Evolutionary conservation across 1,284 basidiomycete genomes (phyloP), one percentile per base, ranked within the genome.

Genomic region (Wolfiporia cocos): DNA sequence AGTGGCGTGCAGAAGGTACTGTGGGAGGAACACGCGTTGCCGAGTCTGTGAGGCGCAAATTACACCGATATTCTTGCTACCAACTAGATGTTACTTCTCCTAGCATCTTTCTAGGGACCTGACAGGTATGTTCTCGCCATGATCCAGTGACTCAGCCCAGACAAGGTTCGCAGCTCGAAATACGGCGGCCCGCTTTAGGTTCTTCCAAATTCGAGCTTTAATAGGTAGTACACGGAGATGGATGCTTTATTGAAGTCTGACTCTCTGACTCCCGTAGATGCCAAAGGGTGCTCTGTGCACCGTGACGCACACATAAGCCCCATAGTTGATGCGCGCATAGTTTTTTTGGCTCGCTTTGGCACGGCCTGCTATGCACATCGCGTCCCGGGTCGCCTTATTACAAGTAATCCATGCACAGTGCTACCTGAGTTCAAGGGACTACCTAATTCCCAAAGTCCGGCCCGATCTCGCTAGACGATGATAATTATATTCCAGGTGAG

Each of bases 261-360:
- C 34, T 29, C 28, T n/a, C 10, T n/a, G 28, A 29, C 31, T 37
- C 14, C 31, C 14, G n/a, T 18, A 18, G 82, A 85, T 86, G 80
- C 84, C 84, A 6, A 87, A 86, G 58, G 84, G 84, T 34, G 82
- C 71, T 0, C 66, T 86, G 4, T n/a, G n/a, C n/a, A n/a, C n/a
- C 65, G 86, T n/a, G 85, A 86, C 53, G 74, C 69, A 1, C 85
- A 87, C 54, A 65, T 86, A 7, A 82, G 84, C 51, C 75, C 80
- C 12, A 83, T 74, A 1, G 81, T 86, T 24, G 73, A 81, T 43
- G 68, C 66, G 1, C 55, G 64, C 11, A 63, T 67, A 24, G n/a
- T 63, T 86, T 3, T 62, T 81, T 10, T 55, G 66, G 21, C 61
- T 77, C 14, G 80, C 80, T 4, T 56, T 81, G 15, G 61, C 71